A percentile compares a stretch with the other conserved stretches of the same genome.
Evolutionary conservation across 2,329 filamentous ascomycete genomes (phyloP).

Genomic region (Colletotrichum lentis): DNA sequence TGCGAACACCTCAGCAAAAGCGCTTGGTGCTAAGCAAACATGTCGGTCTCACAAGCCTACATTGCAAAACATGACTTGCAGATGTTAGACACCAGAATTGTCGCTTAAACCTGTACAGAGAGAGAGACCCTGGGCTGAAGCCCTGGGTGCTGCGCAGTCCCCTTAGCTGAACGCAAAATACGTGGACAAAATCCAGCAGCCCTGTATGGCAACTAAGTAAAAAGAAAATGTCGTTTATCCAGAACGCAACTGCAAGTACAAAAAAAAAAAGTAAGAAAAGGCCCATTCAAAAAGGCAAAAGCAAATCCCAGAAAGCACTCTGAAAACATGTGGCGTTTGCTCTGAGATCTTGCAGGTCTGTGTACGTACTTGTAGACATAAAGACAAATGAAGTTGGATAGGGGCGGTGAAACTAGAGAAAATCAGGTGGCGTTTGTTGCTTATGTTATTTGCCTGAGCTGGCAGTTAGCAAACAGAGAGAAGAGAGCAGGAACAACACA

Average conservation of each 20-base stretch:
- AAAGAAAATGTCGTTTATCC: accelerated
- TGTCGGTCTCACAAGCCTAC: background rate
- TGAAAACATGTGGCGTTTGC: background rate
- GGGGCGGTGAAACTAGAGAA: too few relatives aligned
- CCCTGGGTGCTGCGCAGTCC: too few relatives aligned
- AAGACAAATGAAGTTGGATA: background rate
- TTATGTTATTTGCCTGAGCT: background rate
- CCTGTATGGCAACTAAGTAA: too few relatives aligned
- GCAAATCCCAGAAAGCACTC: too few relatives aligned
- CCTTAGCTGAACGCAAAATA: background rate
- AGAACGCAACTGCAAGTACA: background rate
- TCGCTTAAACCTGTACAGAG: too few relatives aligned
- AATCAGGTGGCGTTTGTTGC: background rate
- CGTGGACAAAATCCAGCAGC: accelerated
- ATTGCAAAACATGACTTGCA: background rate
- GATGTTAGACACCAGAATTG: too few relatives aligned
- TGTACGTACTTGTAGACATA: background rate
- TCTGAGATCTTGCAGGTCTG: background rate
- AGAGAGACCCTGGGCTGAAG: too few relatives aligned
- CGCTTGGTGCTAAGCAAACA: background rate
- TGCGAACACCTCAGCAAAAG: background rate
- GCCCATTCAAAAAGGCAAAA: too few relatives aligned
- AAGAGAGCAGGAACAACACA: background rate
- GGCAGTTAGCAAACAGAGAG: background rate
- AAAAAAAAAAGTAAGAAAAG: too few relatives aligned